Percentiles rank a stretch among this genome's conserved stretches.
Evolutionary conservation across 2,329 filamentous ascomycete species (phyloP).

Genomic region (Cladophialophora chaetospira): DNA sequence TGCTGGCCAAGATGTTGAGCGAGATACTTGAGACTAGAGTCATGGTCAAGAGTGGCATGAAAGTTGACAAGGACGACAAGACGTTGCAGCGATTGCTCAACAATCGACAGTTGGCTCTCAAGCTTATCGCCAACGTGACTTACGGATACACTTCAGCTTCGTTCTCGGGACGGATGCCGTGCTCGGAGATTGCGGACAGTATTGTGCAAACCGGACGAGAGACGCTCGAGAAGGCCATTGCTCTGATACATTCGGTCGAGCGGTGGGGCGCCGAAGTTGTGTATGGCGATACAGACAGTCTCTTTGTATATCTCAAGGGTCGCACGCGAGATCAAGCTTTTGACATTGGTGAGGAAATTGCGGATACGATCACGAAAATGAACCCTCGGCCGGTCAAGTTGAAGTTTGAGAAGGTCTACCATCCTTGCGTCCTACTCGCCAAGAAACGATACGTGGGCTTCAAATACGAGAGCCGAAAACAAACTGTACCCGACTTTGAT

Average conservation of each 20-base stretch:
- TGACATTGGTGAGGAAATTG: conserved; percentile 88
- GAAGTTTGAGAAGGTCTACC: conserved; percentile 98
- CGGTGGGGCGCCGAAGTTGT: conserved; percentile 95
- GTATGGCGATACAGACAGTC: conserved; percentile 94
- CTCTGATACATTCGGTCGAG: conserved; percentile 82
- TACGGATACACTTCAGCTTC: conserved; percentile 97
- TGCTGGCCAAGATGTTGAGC: conserved; percentile 92
- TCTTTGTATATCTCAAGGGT: conserved; percentile 88
- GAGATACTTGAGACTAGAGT: conserved; percentile 95
- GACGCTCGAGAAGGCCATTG: conserved; percentile 90
- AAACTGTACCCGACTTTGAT: conserved; percentile 84
- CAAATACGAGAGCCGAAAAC: conserved; percentile 81
- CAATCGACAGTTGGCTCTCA: conserved; percentile 89
- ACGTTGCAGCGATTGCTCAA: conserved; percentile 83
- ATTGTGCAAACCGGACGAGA: conserved; percentile 96
- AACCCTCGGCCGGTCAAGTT: conserved; percentile 92
- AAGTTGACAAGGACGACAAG: conserved; percentile 84
- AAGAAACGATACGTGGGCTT: conserved; percentile 99
- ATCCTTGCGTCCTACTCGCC: conserved; percentile 87
- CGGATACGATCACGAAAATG: conserved; percentile 79
- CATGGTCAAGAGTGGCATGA: conserved; percentile 98
- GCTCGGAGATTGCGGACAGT: conserved; percentile 94
- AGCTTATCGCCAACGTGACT: conserved; percentile 96
- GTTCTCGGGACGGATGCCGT: conserved; percentile 96
- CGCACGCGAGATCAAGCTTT: conserved; percentile 88